phyloP scores from a whole-genome alignment of 164 flowering plant species.

The Pachysandra terminalis region DNA sequence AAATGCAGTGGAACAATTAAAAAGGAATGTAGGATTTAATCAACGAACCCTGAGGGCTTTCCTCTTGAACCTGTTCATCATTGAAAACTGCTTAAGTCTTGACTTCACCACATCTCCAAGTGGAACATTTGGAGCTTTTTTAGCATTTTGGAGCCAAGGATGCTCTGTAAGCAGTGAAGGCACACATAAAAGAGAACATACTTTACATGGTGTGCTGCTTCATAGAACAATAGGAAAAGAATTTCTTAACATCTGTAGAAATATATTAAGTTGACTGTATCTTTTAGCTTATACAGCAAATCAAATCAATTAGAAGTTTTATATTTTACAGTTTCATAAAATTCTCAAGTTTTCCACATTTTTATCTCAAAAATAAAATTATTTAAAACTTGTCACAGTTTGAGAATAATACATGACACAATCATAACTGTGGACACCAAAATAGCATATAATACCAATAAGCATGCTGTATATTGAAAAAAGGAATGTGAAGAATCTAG shows the following conservation, averaged over 20 bases:
- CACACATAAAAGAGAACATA: slow-evolving; percentile 1
- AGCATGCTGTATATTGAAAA: no score
- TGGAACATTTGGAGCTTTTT: slow-evolving; percentile 86
- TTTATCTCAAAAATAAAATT: no score
- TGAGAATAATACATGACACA: not conserved
- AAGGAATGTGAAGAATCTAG: no score
- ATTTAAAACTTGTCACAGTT: not conserved
- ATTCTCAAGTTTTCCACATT: not conserved
- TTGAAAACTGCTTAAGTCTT: slow-evolving; percentile 87
- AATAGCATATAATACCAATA: no score
- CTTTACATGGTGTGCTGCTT: not conserved
- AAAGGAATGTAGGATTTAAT: not conserved
- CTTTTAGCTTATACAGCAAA: not conserved
- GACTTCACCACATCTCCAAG: slow-evolving; percentile 92
- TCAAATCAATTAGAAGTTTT: slow-evolving; percentile 1
- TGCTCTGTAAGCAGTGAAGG: slow-evolving; percentile 48
- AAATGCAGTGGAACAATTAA: slow-evolving; percentile 3
- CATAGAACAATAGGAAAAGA: not conserved
- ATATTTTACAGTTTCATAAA: not conserved
- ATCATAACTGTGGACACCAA: no score
- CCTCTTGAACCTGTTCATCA: slow-evolving; percentile 94
- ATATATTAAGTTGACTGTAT: no score
- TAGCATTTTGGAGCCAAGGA: slow-evolving; percentile 90
- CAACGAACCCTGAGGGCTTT: slow-evolving; percentile 78
- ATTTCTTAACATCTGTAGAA: no score